These are phyloP conservation scores for Saccharomyces hybrid DNA, from an alignment of 1,139 yeast species.

Conservation along the genomic window DNA sequence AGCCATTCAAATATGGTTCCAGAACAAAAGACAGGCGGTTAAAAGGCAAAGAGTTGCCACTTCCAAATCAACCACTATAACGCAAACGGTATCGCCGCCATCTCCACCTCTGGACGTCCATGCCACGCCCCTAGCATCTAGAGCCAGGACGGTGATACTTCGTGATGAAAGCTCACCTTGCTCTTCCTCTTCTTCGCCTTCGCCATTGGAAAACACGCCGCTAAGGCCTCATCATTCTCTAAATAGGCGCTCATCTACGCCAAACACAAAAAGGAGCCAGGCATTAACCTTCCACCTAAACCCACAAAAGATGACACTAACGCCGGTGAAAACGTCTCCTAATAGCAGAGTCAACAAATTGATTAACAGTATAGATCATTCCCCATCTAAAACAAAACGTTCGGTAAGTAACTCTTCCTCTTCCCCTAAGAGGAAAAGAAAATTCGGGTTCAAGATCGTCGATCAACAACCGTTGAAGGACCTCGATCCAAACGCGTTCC, in stretches of 20 bases:
- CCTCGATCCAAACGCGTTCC: background rate
- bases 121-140: conserved; percentile 11
- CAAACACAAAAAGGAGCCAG: conserved; percentile 23
- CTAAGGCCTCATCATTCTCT: background rate
- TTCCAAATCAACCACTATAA: conserved; percentile 3
- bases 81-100: background rate
- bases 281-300: conserved; percentile 30
- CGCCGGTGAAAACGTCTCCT: conserved; percentile 29
- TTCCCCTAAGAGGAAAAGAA: background rate
- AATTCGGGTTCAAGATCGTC: background rate
- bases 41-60: conserved; percentile 10
- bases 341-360: conserved; percentile 29
- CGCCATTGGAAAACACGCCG: conserved; percentile 5
- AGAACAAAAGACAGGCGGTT: conserved; percentile 45
- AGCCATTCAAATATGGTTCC: conserved; percentile 98
- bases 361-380: conserved; percentile 18
- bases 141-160: conserved; percentile 5
- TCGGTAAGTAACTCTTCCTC: conserved; percentile 1
- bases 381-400: conserved; percentile 2
- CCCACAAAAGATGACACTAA: conserved; percentile 25
- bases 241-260: background rate
- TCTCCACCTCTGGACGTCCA: background rate
- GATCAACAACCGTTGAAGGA: background rate
- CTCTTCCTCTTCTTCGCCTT: conserved; percentile 4
- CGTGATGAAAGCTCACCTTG: conserved; percentile 3